Base-by-base conservation (phyloP, 2,329 filamentous ascomycete genomes). In the Microsporum ferrugineum region DNA sequence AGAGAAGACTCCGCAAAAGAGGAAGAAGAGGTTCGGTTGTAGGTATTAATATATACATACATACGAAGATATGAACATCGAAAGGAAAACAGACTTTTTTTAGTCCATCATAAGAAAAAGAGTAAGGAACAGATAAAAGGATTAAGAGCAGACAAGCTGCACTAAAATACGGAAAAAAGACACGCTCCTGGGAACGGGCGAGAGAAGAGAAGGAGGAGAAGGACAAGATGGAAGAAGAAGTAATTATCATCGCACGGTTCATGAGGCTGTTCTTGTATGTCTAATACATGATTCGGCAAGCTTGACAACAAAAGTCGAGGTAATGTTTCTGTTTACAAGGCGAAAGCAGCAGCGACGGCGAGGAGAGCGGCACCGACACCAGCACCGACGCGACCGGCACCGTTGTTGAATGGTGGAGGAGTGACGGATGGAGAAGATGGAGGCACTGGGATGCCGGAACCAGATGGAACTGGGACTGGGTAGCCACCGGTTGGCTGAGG, bases 311-410 rank as follows among this genome's bases (percentile, higher is more conserved):
- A 31, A 8, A 43, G 27, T 23, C n/a, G 41, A 34, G 29, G 17
- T 47, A 47, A 60, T 31, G 8, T 8, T 38, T 55, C 34, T 55
- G 12, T 60, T 64, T 66, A 66, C 38, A 68, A 63, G 55, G 65
- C 66, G 36, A 65, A 59, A 47, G 65, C 60, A 47, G 62, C 65
- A 41, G 60, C 62, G 38, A 65, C 17, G 45, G 62, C 63, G 61
- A 64, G 55, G 49, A 63, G 41, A 29, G 63, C 62, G n/a, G 60
- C 66, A 53, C 60, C 59, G 58, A 65, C 10, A 56, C 63, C 60
- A 53, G 57, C 51, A 51, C 58, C 59, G 36, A 63, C 63, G 59
- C 61, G 65, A 61, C 62, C 64, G 31, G 60, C 61, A 60, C 62
- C 60, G 49, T 58, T 57, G 36, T 62, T 39, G 14, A 63, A 62